A percentile compares a stretch with the other conserved stretches of the same genome.
phyloP scores from a whole-genome alignment of 192 early-diverging fungal species.

The Umbelopsis sp. region DNA sequence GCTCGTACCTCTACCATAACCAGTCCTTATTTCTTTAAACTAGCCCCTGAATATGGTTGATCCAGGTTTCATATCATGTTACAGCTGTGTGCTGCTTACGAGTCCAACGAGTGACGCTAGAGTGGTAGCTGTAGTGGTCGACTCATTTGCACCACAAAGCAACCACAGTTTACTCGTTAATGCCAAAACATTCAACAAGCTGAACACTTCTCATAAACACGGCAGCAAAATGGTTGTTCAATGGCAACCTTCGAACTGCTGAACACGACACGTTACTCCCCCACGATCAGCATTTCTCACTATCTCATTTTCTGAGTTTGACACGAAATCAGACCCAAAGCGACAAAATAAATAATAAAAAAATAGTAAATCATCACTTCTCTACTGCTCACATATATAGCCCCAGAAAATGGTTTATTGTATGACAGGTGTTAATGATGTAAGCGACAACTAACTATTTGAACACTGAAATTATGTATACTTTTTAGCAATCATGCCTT shows the following conservation, averaged over 20 bases:
- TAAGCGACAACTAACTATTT: too few relatives aligned
- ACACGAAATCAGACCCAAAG: too few relatives aligned
- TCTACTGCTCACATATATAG: too few relatives aligned
- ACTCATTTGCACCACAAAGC: background rate
- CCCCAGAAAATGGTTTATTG: too few relatives aligned
- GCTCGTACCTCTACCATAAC: too few relatives aligned
- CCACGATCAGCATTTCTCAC: too few relatives aligned
- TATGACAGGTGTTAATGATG: too few relatives aligned
- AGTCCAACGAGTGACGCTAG: conserved; percentile 8
- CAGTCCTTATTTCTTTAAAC: background rate
- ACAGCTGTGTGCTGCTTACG: conserved; percentile 10
- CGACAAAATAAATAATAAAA: too few relatives aligned
- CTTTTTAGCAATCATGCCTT: conserved; percentile 89
- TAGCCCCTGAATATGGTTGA: conserved; percentile 4
- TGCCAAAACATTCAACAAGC: conserved; percentile 9
- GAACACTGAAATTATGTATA: background rate
- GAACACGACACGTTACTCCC: background rate
- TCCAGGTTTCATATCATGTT: conserved; percentile 8
- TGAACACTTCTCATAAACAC: conserved; percentile 3
- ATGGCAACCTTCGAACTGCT: conserved; percentile 17
- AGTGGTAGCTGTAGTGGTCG: conserved; percentile 7
- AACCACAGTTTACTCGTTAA: conserved; percentile 4
- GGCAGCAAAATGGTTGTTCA: background rate
- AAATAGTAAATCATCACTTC: too few relatives aligned
- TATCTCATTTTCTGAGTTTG: too few relatives aligned